Percentiles rank a stretch among this genome's conserved stretches.
Conservation (phyloP, 768 basidiomycete genomes). For the Phanerodontia chrysosporium region DNA sequence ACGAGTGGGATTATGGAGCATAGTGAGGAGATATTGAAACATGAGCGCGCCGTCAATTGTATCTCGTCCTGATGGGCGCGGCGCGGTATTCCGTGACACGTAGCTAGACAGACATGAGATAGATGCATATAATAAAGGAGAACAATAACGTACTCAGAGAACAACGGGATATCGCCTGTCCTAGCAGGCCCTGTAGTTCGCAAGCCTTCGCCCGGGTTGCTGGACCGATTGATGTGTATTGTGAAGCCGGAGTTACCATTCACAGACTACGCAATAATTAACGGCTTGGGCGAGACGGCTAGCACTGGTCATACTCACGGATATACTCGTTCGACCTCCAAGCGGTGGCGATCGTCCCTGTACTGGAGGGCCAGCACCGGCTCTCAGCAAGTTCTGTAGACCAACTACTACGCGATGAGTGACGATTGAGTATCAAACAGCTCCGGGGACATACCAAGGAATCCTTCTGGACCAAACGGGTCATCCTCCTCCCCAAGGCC, state of each 20-base stretch:
- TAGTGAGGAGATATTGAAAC: conserved; percentile 67
- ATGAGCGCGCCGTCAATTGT: conserved; percentile 58
- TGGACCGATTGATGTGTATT: conserved; percentile 20
- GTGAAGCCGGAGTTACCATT: conserved; percentile 13
- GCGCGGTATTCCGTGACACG: conserved; percentile 17
- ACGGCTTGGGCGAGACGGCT: not conserved
- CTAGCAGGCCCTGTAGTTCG: conserved; percentile 8
- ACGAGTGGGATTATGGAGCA: conserved; percentile 42
- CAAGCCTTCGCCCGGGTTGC: conserved; percentile 5
- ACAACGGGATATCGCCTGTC: conserved; percentile 6
- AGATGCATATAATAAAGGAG: not conserved
- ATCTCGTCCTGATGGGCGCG: conserved; percentile 8
- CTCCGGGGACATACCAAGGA: conserved; percentile 42
- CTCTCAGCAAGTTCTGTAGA: conserved; percentile 16
- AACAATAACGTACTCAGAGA: conserved; percentile 13
- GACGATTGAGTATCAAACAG: not conserved
- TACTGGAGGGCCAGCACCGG: not conserved
- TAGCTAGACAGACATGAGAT: conserved; percentile 37
- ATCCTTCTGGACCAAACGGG: conserved; percentile 29
- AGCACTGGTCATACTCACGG: not conserved
- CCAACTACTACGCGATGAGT: conserved; percentile 11
- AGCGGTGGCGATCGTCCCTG: not conserved
- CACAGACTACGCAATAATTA: not conserved
- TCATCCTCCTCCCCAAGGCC: conserved; percentile 22
- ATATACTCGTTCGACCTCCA: not conserved